A percentile compares a stretch with the other conserved stretches of the same genome.
Conservation (phyloP, 441 rosid genomes). For the Mallotus japonicus region DNA sequence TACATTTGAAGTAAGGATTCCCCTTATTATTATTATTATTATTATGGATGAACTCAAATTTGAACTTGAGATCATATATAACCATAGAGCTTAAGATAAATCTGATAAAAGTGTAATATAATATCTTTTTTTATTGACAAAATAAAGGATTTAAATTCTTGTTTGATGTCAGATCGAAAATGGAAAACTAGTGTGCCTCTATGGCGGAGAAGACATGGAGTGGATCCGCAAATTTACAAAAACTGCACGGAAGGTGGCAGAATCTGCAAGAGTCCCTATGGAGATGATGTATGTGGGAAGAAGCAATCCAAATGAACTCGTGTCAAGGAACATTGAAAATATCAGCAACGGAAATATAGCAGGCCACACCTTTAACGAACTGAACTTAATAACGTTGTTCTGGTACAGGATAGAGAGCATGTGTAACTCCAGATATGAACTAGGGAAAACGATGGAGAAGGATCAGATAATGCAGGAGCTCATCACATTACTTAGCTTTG, state of each 20-base stretch:
- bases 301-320: slow-evolving; percentile 48
- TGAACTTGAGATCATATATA: too few species aligned
- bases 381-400: slow-evolving; percentile 48
- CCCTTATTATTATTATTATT: too few species aligned
- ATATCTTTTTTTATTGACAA: too few species aligned
- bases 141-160: too few species aligned
- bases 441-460: slow-evolving; percentile 24
- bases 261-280: slow-evolving; percentile 37
- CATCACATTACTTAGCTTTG: slow-evolving; percentile 49
- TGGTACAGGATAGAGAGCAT: slow-evolving; percentile 71
- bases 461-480: slow-evolving; percentile 50
- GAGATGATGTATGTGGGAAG: slow-evolving; percentile 69
- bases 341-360: slow-evolving; percentile 35
- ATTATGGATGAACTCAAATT: too few species aligned
- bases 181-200: slow-evolving; percentile 53
- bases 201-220: slow-evolving; percentile 72
- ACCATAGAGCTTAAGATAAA: too few species aligned
- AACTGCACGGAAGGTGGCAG: slow-evolving; percentile 35
- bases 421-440: slow-evolving; percentile 60
- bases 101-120: too few species aligned
- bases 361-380: slow-evolving; percentile 44
- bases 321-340: slow-evolving; percentile 28
- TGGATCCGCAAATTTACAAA: slow-evolving; percentile 57
- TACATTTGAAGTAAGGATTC: too few species aligned
- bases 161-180: slow-evolving; percentile 39